A percentile compares a stretch with the other conserved stretches of the same genome.
phyloP scores from a whole-genome alignment of 305 asterid genomes.

The Solanum hybrid region DNA sequence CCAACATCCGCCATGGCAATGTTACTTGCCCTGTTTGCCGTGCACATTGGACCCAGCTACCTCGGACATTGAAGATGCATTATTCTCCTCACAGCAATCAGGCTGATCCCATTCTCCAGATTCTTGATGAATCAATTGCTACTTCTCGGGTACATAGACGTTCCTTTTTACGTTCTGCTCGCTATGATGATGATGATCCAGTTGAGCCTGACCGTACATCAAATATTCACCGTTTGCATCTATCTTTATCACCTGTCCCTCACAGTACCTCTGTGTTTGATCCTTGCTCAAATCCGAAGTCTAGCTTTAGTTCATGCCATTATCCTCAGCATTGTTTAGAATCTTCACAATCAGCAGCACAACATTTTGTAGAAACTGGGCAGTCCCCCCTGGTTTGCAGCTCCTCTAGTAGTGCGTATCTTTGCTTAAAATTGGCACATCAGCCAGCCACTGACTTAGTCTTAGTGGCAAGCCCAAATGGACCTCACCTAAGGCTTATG shows the following conservation, averaged over 20 bases:
- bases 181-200: constrained; percentile 82
- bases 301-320: constrained; percentile 2
- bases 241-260: constrained; percentile 42
- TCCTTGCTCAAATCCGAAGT: constrained; percentile 5
- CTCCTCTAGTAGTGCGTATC: constrained; percentile 37
- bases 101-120: constrained; percentile 71
- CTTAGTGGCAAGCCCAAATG: constrained; percentile 73
- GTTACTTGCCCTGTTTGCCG: constrained; percentile 93
- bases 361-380: constrained; percentile 1
- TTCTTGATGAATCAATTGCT: constrained; percentile 85
- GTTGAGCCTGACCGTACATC: constrained; percentile 41
- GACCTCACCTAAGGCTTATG: constrained; percentile 88
- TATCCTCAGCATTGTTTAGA: constrained; percentile 25
- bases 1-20: constrained; percentile 82
- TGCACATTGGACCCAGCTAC: constrained; percentile 86
- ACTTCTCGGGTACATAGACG: constrained; percentile 75
- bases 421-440: constrained; percentile 42
- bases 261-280: constrained; percentile 12
- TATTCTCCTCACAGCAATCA: constrained; percentile 36
- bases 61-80: constrained; percentile 45
- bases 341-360: constrained; percentile 11
- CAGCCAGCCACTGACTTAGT: constrained; percentile 74
- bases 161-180: constrained; percentile 73
- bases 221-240: constrained; percentile 50
- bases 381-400: constrained; percentile 16